A percentile compares a stretch with the other conserved stretches of the same genome.
Evolutionary conservation across 257 asterid species (phyloP).

Genomic region (Apocynum venetum): DNA sequence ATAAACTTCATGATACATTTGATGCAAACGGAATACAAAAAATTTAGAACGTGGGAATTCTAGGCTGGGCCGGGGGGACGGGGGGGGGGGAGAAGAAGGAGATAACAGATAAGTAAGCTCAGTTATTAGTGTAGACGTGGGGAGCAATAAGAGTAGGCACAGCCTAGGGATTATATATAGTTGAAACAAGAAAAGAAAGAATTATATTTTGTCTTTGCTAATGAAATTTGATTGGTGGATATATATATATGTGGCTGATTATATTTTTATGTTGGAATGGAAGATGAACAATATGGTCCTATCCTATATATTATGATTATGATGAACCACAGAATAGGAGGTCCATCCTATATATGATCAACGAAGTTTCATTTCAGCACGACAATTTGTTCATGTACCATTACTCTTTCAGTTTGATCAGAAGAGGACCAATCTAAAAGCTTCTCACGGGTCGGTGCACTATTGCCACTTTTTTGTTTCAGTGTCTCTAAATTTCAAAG

Average conservation of each 20-base stretch:
- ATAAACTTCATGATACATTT: too few species aligned
- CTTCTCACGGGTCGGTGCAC: background rate
- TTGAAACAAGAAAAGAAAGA: background rate
- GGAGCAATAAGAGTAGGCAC: background rate
- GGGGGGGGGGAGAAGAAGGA: too few species aligned
- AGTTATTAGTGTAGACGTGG: background rate
- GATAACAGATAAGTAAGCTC: background rate
- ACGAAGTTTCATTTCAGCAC: background rate
- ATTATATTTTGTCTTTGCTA: background rate
- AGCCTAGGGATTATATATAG: background rate
- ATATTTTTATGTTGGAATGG: too few species aligned
- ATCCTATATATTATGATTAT: background rate
- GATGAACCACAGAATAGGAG: background rate
- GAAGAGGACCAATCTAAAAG: conserved; percentile 1
- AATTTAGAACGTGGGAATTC: too few species aligned
- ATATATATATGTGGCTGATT: too few species aligned
- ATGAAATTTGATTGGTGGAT: background rate
- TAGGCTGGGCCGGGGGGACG: background rate
- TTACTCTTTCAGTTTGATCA: background rate
- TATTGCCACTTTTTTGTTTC: background rate
- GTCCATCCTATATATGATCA: background rate
- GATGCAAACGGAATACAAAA: too few species aligned
- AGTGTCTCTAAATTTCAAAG: background rate
- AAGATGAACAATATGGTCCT: background rate
- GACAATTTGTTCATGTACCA: background rate